These are phyloP conservation scores for Nemophila menziesii DNA, from an alignment of 257 asterid species.

Conservation along the genomic window DNA sequence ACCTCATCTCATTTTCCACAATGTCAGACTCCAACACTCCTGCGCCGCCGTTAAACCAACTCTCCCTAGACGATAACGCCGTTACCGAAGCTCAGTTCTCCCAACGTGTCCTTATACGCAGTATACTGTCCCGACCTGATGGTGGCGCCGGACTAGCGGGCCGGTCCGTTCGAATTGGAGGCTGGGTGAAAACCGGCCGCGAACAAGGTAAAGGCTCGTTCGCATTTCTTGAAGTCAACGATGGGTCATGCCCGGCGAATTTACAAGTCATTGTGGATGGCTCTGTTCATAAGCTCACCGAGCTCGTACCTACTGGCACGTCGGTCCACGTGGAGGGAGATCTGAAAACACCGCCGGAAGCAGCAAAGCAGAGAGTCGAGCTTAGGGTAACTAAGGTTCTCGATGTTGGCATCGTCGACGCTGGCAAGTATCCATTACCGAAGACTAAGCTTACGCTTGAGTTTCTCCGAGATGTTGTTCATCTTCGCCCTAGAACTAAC, in stretches of 20 bases:
- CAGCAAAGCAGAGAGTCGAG: constrained; percentile 65
- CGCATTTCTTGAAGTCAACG: constrained; percentile 78
- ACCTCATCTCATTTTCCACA: constrained; percentile 1
- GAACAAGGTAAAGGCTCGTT: constrained; percentile 74
- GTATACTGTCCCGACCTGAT: constrained; percentile 59
- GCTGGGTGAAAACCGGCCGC: constrained; percentile 92
- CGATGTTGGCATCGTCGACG: constrained; percentile 71
- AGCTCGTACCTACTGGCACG: constrained; percentile 74
- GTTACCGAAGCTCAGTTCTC: constrained; percentile 52
- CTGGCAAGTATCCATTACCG: constrained; percentile 79
- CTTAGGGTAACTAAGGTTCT: constrained; percentile 54
- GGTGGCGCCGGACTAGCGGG: constrained; percentile 73
- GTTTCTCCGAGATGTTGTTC: constrained; percentile 62
- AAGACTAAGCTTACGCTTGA: constrained; percentile 70
- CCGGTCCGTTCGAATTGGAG: constrained; percentile 53
- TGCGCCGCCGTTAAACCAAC: constrained; percentile 40
- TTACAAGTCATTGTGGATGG: constrained; percentile 71
- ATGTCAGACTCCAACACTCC: constrained; percentile 32
- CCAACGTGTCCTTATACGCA: constrained; percentile 64
- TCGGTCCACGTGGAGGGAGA: constrained; percentile 63
- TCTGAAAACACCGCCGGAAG: constrained; percentile 68
- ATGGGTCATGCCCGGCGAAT: constrained; percentile 71
- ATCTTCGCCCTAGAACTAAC: constrained; percentile 83
- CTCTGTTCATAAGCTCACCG: constrained; percentile 43
- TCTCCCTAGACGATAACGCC: constrained; percentile 22